Evolutionary conservation across 331 rosid genomes (phyloP), one percentile per base, ranked within the genome.

Genomic region (Malus hybrid): DNA sequence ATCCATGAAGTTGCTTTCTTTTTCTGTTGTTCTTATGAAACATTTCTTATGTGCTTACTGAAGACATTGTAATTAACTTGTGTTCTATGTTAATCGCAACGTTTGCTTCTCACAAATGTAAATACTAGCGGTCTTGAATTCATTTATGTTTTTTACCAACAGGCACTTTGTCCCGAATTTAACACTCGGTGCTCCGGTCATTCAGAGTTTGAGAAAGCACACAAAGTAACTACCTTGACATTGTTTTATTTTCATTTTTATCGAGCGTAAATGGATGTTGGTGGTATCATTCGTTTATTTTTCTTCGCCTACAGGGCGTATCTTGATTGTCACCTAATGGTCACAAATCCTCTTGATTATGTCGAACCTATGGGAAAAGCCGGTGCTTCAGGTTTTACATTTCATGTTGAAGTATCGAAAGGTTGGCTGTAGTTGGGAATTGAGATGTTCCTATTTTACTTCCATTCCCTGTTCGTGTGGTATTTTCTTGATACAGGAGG

Each of bases 81-180:
- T 6, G 33, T 50, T 69, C 29, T 69, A 20, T 27, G 31, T 13
- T 28, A 28, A 16, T 27, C 39, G 20, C 20, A 46, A 33, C 24
- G 61, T 36, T 36, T 28, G 57, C 27, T 74, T 12, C 33, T 62
- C 29, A 34, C 8, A 34, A 10, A 14, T 22, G 3, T 8, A 22
- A n/a, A 31, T 11, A 32, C 4, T 62, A 5, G 36, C 24, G 60
- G 29, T 80, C 65, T 75, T 44, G 39, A 0, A 15, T 62, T 74
- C 56, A 19, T 61, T 34, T 6, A 16, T 62, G 57, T 54, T 65
- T 65, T 63, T 13, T n/a, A 24, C 10, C 69, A 80, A 16, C 87
- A 95, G 97, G 88, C 97, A 95, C 56, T 95, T 92, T 78, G 97
- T 95, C 78, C 93, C 97, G 22, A 95, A 95, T 83, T 87, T 95